These are phyloP conservation scores for Quercus phellos DNA, from an alignment of 331 rosid species.

Conservation along the genomic window DNA sequence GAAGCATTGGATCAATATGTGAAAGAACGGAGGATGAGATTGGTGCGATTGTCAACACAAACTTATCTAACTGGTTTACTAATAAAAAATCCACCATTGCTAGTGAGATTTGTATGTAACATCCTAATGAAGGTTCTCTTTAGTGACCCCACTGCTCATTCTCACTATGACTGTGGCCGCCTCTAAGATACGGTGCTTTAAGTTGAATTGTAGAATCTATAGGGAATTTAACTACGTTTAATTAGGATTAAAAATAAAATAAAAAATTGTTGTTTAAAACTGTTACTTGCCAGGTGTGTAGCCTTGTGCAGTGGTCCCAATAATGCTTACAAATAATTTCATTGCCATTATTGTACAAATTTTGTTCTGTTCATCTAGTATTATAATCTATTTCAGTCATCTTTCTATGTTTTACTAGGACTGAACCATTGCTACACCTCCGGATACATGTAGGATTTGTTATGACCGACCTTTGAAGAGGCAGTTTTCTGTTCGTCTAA, in stretches of 20 bases:
- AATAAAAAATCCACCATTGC: not conserved
- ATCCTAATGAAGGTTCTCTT: conserved; percentile 8
- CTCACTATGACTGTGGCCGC: conserved; percentile 15
- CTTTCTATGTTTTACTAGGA: not conserved
- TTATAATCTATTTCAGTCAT: not conserved
- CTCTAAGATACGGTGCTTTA: not conserved
- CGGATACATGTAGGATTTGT: not conserved
- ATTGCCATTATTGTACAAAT: not conserved
- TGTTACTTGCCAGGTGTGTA: not conserved
- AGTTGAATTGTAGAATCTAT: not conserved
- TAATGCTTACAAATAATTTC: not conserved
- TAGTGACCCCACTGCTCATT: conserved; percentile 3
- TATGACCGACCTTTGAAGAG: too few species aligned
- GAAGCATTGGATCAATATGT: conserved; percentile 31
- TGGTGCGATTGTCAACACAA: conserved; percentile 22
- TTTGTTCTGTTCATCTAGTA: not conserved
- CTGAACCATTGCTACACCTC: not conserved
- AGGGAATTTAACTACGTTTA: not conserved
- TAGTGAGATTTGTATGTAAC: not conserved
- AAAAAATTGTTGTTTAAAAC: not conserved
- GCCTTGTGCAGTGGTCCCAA: not conserved
- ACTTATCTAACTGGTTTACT: conserved; percentile 6
- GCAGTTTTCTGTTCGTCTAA: too few species aligned
- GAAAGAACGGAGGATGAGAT: conserved; percentile 29
- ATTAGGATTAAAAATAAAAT: not conserved